phyloP scores from a whole-genome alignment of 352 stramenopile genomes.

The Thraustochytrium striatum region DNA sequence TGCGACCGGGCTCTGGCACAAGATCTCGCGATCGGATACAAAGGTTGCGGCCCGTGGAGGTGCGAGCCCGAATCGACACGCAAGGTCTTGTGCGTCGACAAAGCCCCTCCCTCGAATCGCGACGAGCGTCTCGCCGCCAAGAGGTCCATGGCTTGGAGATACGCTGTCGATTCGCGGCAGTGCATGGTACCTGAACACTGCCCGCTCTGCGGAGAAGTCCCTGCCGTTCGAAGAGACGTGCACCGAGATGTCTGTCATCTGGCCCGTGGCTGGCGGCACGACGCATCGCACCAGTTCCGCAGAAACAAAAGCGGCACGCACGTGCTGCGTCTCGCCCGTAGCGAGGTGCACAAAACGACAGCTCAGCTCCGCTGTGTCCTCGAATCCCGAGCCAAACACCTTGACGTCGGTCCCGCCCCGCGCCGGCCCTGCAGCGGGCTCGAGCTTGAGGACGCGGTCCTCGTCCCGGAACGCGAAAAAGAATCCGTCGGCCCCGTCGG shows the following conservation, averaged over 20 bases:
- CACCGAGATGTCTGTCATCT: background rate
- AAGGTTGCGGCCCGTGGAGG: background rate
- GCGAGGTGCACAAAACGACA: too few species aligned
- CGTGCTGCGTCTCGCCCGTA: background rate
- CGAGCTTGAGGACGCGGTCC: background rate
- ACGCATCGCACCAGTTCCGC: background rate
- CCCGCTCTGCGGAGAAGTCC: background rate
- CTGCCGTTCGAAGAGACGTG: slow-evolving; percentile 4
- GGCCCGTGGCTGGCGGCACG: too few species aligned
- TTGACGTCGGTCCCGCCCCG: background rate
- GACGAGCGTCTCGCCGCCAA: background rate
- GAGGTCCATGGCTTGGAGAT: background rate
- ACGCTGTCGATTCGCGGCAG: background rate
- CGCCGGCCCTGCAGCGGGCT: background rate
- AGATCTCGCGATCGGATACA: slow-evolving; percentile 6
- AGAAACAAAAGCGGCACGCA: background rate
- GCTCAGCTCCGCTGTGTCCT: background rate
- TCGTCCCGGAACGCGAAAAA: background rate
- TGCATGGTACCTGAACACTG: background rate
- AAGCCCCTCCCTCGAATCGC: background rate
- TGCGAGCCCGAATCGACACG: slow-evolving; percentile 18
- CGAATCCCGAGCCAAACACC: background rate
- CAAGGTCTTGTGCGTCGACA: background rate
- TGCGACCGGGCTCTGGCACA: background rate
- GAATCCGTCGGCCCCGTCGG: background rate